phyloP scores from a whole-genome alignment of 495 filamentous ascomycete genomes.

The Talaromyces proteolyticus region DNA sequence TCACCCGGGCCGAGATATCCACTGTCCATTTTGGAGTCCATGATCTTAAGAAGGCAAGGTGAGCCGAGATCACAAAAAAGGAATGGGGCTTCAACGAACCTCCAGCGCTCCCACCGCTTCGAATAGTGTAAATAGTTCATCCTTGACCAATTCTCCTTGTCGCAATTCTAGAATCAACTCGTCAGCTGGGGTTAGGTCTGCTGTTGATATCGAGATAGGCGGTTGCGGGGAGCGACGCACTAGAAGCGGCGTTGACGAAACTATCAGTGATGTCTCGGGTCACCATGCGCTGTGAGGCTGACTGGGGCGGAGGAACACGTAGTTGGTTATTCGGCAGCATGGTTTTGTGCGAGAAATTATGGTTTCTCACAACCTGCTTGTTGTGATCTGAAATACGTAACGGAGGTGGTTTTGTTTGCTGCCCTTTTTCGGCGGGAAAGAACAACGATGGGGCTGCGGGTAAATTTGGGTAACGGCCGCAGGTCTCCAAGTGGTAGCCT shows the following conservation, averaged over 20 bases:
- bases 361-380: background rate
- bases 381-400: background rate
- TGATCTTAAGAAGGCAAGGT: too few species aligned
- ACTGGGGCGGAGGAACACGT: slow-evolving; percentile 27
- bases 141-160: slow-evolving; percentile 82
- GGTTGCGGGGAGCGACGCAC: slow-evolving; percentile 39
- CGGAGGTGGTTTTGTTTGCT: background rate
- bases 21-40: slow-evolving; percentile 98
- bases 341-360: slow-evolving; percentile 12
- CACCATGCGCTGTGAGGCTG: slow-evolving; percentile 39
- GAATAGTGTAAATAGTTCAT: slow-evolving; percentile 88
- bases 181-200: background rate
- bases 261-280: slow-evolving; percentile 72
- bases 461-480: background rate
- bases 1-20: slow-evolving; percentile 73
- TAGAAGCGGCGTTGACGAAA: slow-evolving; percentile 63
- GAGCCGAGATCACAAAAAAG: too few species aligned
- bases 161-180: slow-evolving; percentile 34
- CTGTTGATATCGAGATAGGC: background rate
- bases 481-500: background rate
- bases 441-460: background rate
- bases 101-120: slow-evolving; percentile 93
- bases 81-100: slow-evolving; percentile 54
- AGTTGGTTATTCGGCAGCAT: slow-evolving; percentile 37
- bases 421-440: too few species aligned